These are phyloP conservation scores for Carex kokanica DNA, from an alignment of 176 grass and related monocot species.

Conservation along the genomic window DNA sequence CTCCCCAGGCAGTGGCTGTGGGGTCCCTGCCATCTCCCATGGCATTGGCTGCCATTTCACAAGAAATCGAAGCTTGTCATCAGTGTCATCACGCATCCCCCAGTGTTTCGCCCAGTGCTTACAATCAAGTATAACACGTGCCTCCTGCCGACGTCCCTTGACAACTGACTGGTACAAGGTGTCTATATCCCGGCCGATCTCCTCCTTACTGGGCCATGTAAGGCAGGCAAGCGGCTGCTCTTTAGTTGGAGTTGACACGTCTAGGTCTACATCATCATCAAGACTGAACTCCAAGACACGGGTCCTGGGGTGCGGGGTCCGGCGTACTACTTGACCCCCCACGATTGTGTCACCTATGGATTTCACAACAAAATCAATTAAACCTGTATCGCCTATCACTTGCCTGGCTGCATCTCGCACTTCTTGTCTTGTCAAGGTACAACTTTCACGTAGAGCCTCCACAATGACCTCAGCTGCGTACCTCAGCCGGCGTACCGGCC, in stretches of 20 bases:
- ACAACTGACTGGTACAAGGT: conserved; percentile 56
- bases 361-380: conserved; percentile 92
- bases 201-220: conserved; percentile 37
- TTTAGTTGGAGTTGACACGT: neutral
- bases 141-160: conserved; percentile 32
- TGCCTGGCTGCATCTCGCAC: conserved; percentile 78
- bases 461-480: conserved; percentile 71
- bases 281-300: conserved; percentile 76
- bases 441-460: conserved; percentile 55
- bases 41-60: conserved; percentile 53
- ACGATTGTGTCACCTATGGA: conserved; percentile 69
- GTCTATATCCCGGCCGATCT: conserved; percentile 53
- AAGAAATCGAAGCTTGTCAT: conserved; percentile 81
- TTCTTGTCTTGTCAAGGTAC: conserved; percentile 67
- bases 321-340: conserved; percentile 53
- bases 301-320: conserved; percentile 48
- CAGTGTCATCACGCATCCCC: conserved; percentile 67
- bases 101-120: conserved; percentile 94
- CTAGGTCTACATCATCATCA: conserved; percentile 40
- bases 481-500: conserved; percentile 62
- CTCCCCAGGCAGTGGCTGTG: conserved; percentile 40
- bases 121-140: conserved; percentile 59
- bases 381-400: conserved; percentile 81
- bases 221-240: neutral
- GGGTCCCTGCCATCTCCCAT: conserved; percentile 49